Evolutionary conservation across 2,329 filamentous ascomycete species (phyloP), one percentile per base, ranked within the genome.

Genomic region (Aspergillus sp.): DNA sequence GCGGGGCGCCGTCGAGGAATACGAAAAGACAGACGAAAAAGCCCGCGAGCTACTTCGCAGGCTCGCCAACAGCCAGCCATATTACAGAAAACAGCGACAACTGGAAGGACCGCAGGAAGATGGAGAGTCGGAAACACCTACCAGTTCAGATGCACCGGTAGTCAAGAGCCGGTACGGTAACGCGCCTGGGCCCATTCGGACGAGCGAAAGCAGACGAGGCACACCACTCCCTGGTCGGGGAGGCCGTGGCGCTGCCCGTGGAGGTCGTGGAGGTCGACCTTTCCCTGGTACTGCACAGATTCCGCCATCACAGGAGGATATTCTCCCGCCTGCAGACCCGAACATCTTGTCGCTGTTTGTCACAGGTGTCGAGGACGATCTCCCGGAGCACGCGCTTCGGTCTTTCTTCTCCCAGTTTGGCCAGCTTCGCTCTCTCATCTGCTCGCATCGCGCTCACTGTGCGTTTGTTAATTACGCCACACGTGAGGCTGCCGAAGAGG

Each of bases 1-100:
- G 2, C 85, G 91, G 66, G 91, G 90, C 7, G 90, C 89, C 2
- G 84, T 92, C 8, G 95, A 98, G 74, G 93, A 91, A 68, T 98
- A 97, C 74, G 93, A 96, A 66, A 96, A 97, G 83, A 95, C 94
- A 1, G 95, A 99, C 71, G 94, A 98, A 74, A 98, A 98, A 79
- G 95, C 93, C 3, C 86, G 94, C 60, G 95, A 99, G 69, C 81
- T 99, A 13, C 77, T 99, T 62, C 85, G 92, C 66, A 84, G 92
- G 57, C 80, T 99, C 49, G 96, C 96, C 5, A 90, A 91, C 66
- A 97, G 92, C 75, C 94, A 98, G 74, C 95, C 95, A 0, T 98
- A 98, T 76, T 96, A 97, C 77, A 90, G 93, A 72, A 96, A 95
- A 72, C 92, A 93, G 57, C 86, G 91, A 64, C 82, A 90, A 28